Evolutionary conservation across 2,329 filamentous ascomycete genomes (phyloP).

Genomic region (Cladosporium velox): DNA sequence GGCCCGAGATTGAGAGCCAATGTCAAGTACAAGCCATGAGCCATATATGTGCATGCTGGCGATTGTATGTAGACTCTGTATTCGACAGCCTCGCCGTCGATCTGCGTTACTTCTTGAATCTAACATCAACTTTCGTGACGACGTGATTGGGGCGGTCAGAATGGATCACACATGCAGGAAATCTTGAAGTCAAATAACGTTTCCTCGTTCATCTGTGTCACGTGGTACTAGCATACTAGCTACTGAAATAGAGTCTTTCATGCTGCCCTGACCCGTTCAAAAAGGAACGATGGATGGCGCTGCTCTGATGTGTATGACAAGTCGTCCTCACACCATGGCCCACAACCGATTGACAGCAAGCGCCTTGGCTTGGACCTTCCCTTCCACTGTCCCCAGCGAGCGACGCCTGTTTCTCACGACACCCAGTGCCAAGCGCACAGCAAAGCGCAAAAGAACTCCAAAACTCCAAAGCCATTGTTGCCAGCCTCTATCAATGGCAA

Average conservation of each 20-base stretch:
- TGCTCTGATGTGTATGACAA: neutral
- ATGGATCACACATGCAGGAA: no score
- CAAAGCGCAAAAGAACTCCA: neutral
- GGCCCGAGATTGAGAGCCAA: constrained; percentile 38
- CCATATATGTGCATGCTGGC: no score
- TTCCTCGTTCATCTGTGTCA: neutral
- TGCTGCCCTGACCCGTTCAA: neutral
- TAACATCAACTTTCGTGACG: no score
- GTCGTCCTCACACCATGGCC: neutral
- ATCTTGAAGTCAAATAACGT: neutral
- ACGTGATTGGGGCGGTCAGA: no score
- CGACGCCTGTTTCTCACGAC: neutral
- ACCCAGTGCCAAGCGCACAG: neutral
- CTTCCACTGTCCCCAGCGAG: neutral
- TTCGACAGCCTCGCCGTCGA: no score
- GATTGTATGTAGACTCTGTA: neutral
- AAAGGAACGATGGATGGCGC: neutral
- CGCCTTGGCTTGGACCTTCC: neutral
- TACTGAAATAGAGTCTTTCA: neutral
- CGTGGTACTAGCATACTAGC: neutral
- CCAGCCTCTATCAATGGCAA: neutral
- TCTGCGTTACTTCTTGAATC: no score
- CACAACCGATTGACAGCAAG: neutral
- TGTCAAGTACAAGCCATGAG: constrained; percentile 29
- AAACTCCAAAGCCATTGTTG: neutral